Evolutionary conservation across 2,329 filamentous ascomycete genomes (phyloP).

Genomic region (Lachnum nothofagi): DNA sequence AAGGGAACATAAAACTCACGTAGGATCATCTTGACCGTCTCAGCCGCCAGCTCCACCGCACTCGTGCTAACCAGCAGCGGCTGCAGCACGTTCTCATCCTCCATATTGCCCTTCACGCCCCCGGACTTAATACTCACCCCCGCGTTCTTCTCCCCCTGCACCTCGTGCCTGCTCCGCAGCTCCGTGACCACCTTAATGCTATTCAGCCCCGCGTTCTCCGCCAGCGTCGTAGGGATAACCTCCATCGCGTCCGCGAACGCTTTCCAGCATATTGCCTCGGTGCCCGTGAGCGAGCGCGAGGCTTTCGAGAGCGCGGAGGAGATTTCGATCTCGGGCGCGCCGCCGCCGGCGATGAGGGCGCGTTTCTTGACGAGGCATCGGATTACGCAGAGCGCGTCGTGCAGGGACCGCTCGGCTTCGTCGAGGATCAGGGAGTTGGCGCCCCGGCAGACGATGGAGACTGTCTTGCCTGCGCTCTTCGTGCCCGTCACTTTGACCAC

Average conservation of each 20-base stretch:
- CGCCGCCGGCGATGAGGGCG: constrained; percentile 94
- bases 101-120: constrained; percentile 93
- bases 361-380: constrained; percentile 99
- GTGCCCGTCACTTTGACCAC: constrained; percentile 95
- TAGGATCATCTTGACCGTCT: constrained; percentile 61
- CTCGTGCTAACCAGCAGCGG: constrained; percentile 94
- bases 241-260: constrained; percentile 97
- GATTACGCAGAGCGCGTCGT: constrained; percentile 96
- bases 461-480: constrained; percentile 76
- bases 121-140: constrained; percentile 98
- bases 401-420: constrained; percentile 91
- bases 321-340: constrained; percentile 94
- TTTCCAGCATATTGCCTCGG: constrained; percentile 98
- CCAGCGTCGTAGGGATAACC: constrained; percentile 91
- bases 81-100: constrained; percentile 94
- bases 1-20: too few relatives aligned
- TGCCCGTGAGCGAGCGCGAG: constrained; percentile 77
- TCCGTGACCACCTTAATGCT: constrained; percentile 99
- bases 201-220: constrained; percentile 95
- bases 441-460: constrained; percentile 89
- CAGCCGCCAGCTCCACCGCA: constrained; percentile 91
- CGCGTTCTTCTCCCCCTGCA: constrained; percentile 91
- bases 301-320: constrained; percentile 79
- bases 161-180: constrained; percentile 85
- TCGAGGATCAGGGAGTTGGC: constrained; percentile 93